phyloP scores from a whole-genome alignment of 2,329 filamentous ascomycete species.

The Botrytis squamosa region DNA sequence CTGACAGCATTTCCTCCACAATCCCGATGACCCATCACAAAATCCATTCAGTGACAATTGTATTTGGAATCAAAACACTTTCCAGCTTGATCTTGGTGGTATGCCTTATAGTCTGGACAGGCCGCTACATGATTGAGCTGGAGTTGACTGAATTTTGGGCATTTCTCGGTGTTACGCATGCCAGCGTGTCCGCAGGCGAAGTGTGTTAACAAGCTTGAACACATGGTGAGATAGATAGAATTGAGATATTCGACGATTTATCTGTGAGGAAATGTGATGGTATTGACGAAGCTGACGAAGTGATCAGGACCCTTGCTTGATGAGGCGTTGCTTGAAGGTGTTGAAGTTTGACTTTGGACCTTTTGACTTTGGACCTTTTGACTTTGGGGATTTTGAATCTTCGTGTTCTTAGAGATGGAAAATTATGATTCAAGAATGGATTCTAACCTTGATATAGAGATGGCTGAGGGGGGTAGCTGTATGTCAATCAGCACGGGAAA shows the following conservation, averaged over 20 bases:
- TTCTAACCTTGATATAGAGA: not conserved
- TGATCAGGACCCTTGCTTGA: not conserved
- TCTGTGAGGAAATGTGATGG: too few relatives aligned
- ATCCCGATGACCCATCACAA: too few relatives aligned
- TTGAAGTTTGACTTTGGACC: too few relatives aligned
- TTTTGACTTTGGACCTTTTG: not conserved
- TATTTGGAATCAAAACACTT: not conserved
- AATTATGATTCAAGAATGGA: too few relatives aligned
- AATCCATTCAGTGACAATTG: not conserved
- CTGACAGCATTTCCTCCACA: too few relatives aligned
- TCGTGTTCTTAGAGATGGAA: not conserved
- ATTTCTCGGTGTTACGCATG: not conserved
- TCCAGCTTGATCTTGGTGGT: not conserved
- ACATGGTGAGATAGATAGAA: not conserved
- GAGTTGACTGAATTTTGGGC: not conserved
- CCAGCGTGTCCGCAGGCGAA: not conserved
- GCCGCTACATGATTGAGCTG: not conserved
- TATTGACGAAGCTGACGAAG: not conserved
- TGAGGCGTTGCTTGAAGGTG: too few relatives aligned
- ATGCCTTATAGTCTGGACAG: not conserved
- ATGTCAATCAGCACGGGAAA: not conserved
- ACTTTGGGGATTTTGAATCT: too few relatives aligned
- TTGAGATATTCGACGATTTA: not conserved
- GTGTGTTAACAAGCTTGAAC: not conserved
- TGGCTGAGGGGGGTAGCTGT: too few relatives aligned